Conservation (phyloP, 2,329 filamentous ascomycete species). For the Venturia pyrina region DNA sequence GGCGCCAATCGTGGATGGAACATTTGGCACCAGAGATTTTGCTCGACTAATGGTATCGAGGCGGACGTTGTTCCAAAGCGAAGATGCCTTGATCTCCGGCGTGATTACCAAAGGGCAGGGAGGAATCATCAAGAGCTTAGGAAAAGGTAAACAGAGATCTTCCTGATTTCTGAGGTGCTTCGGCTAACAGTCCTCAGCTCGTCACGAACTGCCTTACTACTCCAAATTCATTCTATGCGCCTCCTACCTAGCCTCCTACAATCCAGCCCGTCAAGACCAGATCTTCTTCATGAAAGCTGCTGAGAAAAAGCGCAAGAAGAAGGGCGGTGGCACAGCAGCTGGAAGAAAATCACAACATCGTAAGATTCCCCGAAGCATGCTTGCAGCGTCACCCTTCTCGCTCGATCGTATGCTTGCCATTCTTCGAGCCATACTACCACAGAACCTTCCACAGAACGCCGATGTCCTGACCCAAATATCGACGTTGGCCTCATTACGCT, state of each 20-base stretch:
- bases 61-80: conserved; percentile 61
- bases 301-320: conserved; percentile 38
- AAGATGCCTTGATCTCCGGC: conserved; percentile 58
- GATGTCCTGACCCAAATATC: conserved; percentile 50
- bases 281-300: conserved; percentile 66
- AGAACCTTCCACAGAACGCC: conserved; percentile 32
- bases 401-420: conserved; percentile 72
- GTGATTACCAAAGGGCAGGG: not conserved
- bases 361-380: conserved; percentile 63
- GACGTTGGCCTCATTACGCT: conserved; percentile 59
- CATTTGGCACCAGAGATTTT: conserved; percentile 69
- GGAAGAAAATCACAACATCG: conserved; percentile 25
- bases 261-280: conserved; percentile 61
- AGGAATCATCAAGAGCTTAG: not conserved
- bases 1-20: conserved; percentile 63
- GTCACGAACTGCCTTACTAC: conserved; percentile 53
- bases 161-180: conserved; percentile 13
- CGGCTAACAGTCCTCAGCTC: conserved; percentile 6
- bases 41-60: conserved; percentile 67
- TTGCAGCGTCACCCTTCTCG: conserved; percentile 67
- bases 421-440: conserved; percentile 53
- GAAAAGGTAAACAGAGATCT: conserved; percentile 8
- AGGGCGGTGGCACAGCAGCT: conserved; percentile 40
- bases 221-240: conserved; percentile 65
- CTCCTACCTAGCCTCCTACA: conserved; percentile 74